Evolutionary conservation across 805 yeast genomes (phyloP).

Genomic region (Wickerhamomyces kurtzmanii): DNA sequence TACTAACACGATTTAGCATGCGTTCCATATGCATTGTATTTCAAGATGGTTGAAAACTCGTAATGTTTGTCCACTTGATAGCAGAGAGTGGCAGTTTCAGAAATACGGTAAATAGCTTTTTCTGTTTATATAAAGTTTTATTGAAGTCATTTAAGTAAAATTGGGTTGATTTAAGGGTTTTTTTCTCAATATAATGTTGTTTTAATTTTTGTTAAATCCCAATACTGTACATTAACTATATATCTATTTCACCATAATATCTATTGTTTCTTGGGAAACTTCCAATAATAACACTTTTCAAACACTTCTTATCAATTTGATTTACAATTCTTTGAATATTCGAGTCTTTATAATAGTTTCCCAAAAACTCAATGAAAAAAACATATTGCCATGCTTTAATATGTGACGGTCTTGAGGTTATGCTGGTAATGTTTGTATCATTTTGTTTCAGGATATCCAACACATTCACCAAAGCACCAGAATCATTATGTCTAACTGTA

Average conservation of each 20-base stretch:
- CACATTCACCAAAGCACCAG: constrained; percentile 68
- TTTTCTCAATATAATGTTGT: constrained; percentile 3
- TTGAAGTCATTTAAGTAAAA: background rate
- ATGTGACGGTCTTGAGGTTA: constrained; percentile 70
- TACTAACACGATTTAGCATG: constrained; percentile 36
- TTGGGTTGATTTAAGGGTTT: background rate
- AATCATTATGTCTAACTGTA: constrained; percentile 50
- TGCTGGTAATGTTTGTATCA: constrained; percentile 56
- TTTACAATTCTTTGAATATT: constrained; percentile 24
- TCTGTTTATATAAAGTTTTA: background rate
- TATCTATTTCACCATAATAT: constrained; percentile 18
- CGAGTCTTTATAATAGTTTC: constrained; percentile 22
- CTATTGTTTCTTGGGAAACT: constrained; percentile 36
- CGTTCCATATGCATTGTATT: constrained; percentile 97
- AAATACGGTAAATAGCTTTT: constrained; percentile 55
- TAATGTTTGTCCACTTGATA: constrained; percentile 94
- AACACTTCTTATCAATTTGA: constrained; percentile 33
- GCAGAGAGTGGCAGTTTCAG: constrained; percentile 75
- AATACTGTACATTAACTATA: background rate
- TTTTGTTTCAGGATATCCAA: constrained; percentile 45
- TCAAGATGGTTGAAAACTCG: constrained; percentile 92
- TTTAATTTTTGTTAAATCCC: constrained; percentile 3
- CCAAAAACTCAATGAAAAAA: constrained; percentile 67
- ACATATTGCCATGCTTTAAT: constrained; percentile 69
- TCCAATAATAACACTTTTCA: constrained; percentile 51